Base-by-base conservation (phyloP, 495 filamentous ascomycete genomes). In the Penicillium macrosclerotiorum region DNA sequence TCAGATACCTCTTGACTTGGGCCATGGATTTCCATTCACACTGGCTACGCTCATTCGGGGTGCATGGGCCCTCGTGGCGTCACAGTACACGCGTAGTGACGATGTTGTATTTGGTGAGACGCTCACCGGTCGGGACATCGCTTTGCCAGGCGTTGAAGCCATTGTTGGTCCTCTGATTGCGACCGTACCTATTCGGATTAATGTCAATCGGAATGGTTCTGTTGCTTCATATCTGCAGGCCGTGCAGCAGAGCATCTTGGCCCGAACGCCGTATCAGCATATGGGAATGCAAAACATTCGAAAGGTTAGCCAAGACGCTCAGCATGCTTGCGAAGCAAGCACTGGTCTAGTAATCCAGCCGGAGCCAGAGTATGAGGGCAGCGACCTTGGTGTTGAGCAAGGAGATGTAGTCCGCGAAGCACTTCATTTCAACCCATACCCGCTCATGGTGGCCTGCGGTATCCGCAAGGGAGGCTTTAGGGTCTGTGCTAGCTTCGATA, bases 221-320 rank as follows among this genome's bases (percentile, higher is more conserved):
- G 58, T 72, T 3, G 55, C 58, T 0, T 44, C 57, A 3, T 73
- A 58, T 13, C 56, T 76, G 4, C 69, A 74, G 24, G 35, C 60
- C 0, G 65, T 89, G 2, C 80, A 85, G 35, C 66, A 78, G 27
- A 62, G 73, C 11, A 69, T 75, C 17, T 58, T 79, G 14, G 65
- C 67, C 1, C 73, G 76, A 1, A 78, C 81, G 4, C 72, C 79
- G 0, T 80, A 82, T 55, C 78, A 90, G 60, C 83, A 87, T 36
- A 72, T 79, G 55, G 85, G 86, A 5, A 69, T 90, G 59, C 81
- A 86, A 59, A 75, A 85, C 40, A 90, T 90, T 47, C 70, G 78
- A 44, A 70, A 72, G 16, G 68, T 87, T 26, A 80, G 77, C 52
- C 52, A 66, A 0, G 83, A 87, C 50, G 78, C 84, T 4, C 69